Evolutionary conservation across 78 protist genomes (phyloP), one percentile per base, ranked within the genome.

Genomic region (Cavenderia fasciculata): DNA sequence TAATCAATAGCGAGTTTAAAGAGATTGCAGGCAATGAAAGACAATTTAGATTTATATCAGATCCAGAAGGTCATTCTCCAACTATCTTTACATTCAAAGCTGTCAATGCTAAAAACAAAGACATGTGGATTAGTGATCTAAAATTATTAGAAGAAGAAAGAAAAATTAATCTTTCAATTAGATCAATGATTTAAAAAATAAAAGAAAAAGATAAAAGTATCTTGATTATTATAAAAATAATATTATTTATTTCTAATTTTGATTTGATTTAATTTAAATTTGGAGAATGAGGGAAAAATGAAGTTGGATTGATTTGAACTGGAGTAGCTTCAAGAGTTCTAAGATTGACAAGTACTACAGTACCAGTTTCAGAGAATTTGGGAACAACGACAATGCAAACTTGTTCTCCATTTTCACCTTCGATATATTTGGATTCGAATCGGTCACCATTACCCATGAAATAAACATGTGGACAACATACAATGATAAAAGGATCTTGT

Each of bases 401-500:
- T 4, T 47, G 43, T 43, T 82, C 79, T 27, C 73, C 90, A 31
- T 68, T 44, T 44, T 66, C 65, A 51, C 93, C 93, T 36, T 51
- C 34, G 11, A 87, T 11, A 7, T 70, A 27, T 49, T 57, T 74
- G 12, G 74, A 65, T 51, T 87, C 78, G 27, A 40, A 87, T 7
- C 52, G 34, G 7, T 87, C 76, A 25, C 57, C 62, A 38, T 74
- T 74, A 18, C 93, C 93, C 34, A 74, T 31, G 38, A 87, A 87
- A n/a, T 74, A 74, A 16, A 87, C 85, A 40, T 87, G 77, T 8
- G 93, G 93, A 27, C 88, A 72, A 49, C 57, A 71, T 19, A 57
- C 87, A 34, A 87, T 87, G 18, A 87, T 69, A 23, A 87, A 87
- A 41, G 86, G 93, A 63, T 87, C 93, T 5, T 87, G 44, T 31